Evolutionary conservation across 2,329 filamentous ascomycete genomes (phyloP), one percentile per base, ranked within the genome.

Genomic region (Cladosporium colombiae): DNA sequence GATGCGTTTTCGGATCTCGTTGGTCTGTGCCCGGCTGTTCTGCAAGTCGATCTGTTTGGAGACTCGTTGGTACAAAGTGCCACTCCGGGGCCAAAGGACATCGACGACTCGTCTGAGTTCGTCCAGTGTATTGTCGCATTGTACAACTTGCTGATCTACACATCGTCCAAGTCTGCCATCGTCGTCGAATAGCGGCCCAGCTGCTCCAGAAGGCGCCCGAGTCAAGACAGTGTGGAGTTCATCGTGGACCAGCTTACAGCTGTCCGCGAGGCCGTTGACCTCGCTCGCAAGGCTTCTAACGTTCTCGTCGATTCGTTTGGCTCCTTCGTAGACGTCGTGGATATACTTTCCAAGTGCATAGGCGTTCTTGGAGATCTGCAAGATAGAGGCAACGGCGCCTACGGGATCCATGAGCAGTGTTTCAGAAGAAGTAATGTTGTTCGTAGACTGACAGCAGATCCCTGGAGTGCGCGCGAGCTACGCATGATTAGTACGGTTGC

Each of bases 31-130:
- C 13, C 56, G 23, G 3, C n/a, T 59, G 5, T 46, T 31, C 8
- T 59, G 56, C 25, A 59, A 46, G 16, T 59, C 56, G 25, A 59
- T 46, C 25, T 59, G 35, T 27, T 59, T 59, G 6, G 56, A 59
- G 10, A 37, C 56, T 21, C 37, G 37, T 18, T 40, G 35, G 5
- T 37, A 44, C 13, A 59, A 40, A 10, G 23, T 44, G 2, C 40
- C 25, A 25, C 46, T 59, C 23, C 56, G 33, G 2, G 56, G 56
- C 56, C 56, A 59, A n/a, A 59, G 37, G 3, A 37, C 8, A 13
- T 46, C 56, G 2, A 59, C 18, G 18, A 59, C 35, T 40, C 25
- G 18, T 10, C 37, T 18, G 6, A 59, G 56, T 23, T 59, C 56
- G n/a, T 25, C 35, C 8, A 59, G 56, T 13, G 56, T 59, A 3